Evolutionary conservation across 805 yeast genomes (phyloP), one percentile per base, ranked within the genome.

Genomic region (Candida ulmi): DNA sequence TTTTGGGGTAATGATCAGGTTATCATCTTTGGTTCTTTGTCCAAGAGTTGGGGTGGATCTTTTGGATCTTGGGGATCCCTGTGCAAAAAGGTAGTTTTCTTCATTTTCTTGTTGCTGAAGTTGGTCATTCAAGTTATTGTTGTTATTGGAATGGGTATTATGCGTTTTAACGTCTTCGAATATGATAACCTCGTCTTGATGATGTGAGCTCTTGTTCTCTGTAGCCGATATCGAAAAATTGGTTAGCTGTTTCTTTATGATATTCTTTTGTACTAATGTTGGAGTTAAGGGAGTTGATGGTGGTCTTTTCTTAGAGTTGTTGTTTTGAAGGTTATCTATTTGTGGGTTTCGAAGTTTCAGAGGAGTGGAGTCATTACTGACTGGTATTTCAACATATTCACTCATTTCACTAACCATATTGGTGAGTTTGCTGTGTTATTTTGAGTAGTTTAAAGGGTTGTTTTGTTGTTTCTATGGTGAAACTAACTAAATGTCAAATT

Each of bases 211-310:
- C 24, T 21, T n/a, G n/a, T n/a, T 9, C 24, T 21, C 24, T 21
- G 24, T 21, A 21, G 24, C n/a, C n/a, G n/a, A 21, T 6, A 21
- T 9, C 9, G 24, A 21, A 21, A 7, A 11, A n/a, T 30, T 12
- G 4, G 18, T 24, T 15, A 37, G 26, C 23, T 46, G 51, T 24
- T 41, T 55, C 39, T 55, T 55, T 18, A 44, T 40, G 11, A 43
- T 45, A 36, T 51, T 55, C 31, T 45, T 45, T 19, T 51, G 51
- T 17, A 48, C 39, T n/a, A 55, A 41, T 0, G 57, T 38, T 4
- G 60, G 60, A 1, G 60, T 55, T 36, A 55, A 42, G 6, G 60
- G 60, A 3, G 60, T 55, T 1, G 51, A 43, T 25, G 60, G 60
- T 2, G 44, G 51, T 43, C 60, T 45, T 32, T 55, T 55, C 35